Base-by-base conservation (phyloP, 202 grass and related monocot species). In the Setaria viridis region DNA sequence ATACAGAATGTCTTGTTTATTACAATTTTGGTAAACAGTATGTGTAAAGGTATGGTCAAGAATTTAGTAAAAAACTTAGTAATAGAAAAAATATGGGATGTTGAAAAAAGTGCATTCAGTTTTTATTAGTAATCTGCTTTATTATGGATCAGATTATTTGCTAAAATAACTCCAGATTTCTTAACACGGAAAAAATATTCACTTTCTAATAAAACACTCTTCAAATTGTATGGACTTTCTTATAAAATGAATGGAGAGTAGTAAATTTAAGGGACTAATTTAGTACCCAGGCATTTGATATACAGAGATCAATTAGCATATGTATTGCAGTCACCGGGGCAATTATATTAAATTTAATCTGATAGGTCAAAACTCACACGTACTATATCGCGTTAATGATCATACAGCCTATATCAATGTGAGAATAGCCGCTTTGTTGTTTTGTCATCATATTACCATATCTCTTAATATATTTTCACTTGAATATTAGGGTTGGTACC, bases 401-500 rank as follows among this genome's bases (percentile, higher is more conserved):
- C 10, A 10, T 39, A 12, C 4, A n/a, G 17, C 30, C 35, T 54
- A 17, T 11, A 42, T 5, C 12, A 58, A 42, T 41, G 11, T 25
- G 35, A 57, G 0, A 59, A 77, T 17, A 59, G 20, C n/a, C 5
- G 11, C 20, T 72, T 72, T 25, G 1, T 19, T 67, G 6, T 68
- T 46, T 20, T 45, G 47, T 37, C 11, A 51, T 74, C 14, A 33
- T 12, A 9, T 17, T 32, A 33, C 14, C 54, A 25, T 53, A 19
- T 4, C 16, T 33, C 33, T 56, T 75, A 13, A 85, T 1, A 63
- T 0, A 43, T 74, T 68, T 81, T 12, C 8, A 12, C 70, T 88
- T 78, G 8, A 9, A 13, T 25, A 73, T 78, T 55, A 91, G 93
- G 83, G 78, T 70, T 95, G 88, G 86, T 91, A 89, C 59, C 90